These are phyloP conservation scores for Fusarium scirpi DNA, from an alignment of 2,329 filamentous ascomycete genomes.

Conservation along the genomic window DNA sequence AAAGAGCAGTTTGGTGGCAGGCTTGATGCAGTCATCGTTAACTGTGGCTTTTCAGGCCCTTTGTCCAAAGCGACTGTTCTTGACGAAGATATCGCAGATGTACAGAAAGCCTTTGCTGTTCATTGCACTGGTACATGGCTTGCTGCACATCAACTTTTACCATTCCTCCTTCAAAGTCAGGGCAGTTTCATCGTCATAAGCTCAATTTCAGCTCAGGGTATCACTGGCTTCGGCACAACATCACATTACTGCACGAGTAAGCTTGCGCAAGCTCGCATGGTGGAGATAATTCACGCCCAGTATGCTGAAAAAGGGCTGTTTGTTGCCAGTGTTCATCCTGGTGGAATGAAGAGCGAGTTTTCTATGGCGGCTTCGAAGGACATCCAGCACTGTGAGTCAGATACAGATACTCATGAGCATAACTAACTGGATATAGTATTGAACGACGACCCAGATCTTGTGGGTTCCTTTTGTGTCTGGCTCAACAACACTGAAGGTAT, in stretches of 20 bases:
- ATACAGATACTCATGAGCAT: rapidly evolving
- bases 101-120: background rate
- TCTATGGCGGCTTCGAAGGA: background rate
- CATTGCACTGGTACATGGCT: conserved; percentile 18
- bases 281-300: conserved; percentile 1
- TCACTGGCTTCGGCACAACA: conserved; percentile 15
- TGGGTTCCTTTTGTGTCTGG: conserved; percentile 8
- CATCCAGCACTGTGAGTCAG: conserved; percentile 5
- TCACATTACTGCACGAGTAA: conserved; percentile 20
- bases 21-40: conserved; percentile 5
- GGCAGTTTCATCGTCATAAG: conserved; percentile 17
- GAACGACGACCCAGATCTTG: conserved; percentile 10
- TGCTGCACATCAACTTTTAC: background rate
- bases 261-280: conserved; percentile 7
- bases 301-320: conserved; percentile 1
- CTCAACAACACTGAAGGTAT: background rate
- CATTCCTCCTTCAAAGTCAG: background rate
- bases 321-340: conserved; percentile 1
- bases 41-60: conserved; percentile 13
- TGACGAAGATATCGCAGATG: conserved; percentile 5
- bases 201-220: background rate
- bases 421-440: background rate
- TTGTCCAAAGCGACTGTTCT: background rate
- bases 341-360: conserved; percentile 16
- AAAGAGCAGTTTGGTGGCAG: conserved; percentile 1